Conservation (phyloP, 495 filamentous ascomycete species). For the Neurospora sp. region DNA sequence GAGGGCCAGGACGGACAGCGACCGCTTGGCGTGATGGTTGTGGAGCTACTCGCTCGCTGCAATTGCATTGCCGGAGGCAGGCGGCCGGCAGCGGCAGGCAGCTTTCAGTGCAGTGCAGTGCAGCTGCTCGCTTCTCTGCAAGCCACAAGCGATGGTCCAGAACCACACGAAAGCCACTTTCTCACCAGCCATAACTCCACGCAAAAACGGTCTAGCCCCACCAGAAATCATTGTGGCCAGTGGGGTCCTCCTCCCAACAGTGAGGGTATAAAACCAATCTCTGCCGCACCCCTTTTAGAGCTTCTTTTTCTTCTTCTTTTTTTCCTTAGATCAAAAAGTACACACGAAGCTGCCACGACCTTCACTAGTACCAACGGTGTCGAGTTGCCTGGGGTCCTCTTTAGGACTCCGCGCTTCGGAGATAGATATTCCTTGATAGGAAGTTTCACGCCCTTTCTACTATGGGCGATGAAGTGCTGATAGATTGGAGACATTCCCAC, state of each 20-base stretch:
- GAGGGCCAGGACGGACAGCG: background rate
- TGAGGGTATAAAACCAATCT: constrained; percentile 2
- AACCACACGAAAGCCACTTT: background rate
- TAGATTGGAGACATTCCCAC: constrained; percentile 28
- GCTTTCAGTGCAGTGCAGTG: background rate
- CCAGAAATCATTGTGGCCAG: background rate
- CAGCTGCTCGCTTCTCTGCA: background rate
- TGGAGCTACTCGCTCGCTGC: background rate
- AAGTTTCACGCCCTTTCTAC: constrained; percentile 36
- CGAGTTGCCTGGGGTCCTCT: constrained; percentile 37
- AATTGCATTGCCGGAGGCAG: background rate
- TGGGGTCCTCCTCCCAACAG: background rate
- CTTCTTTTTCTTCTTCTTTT: constrained; percentile 20
- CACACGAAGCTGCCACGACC: constrained; percentile 43
- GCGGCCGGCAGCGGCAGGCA: background rate
- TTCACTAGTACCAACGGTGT: constrained; percentile 40
- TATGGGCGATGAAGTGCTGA: constrained; percentile 38
- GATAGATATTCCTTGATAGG: constrained; percentile 42
- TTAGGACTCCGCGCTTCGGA: constrained; percentile 33
- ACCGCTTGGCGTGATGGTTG: background rate
- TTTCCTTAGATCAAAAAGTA: constrained; percentile 45
- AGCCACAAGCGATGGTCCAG: background rate
- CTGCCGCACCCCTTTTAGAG: background rate
- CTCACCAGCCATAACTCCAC: background rate
- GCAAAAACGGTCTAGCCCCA: background rate